A percentile compares a stretch with the other conserved stretches of the same genome.
phyloP scores from a whole-genome alignment of 106 monocot species.

The Dendrobium catenatum region DNA sequence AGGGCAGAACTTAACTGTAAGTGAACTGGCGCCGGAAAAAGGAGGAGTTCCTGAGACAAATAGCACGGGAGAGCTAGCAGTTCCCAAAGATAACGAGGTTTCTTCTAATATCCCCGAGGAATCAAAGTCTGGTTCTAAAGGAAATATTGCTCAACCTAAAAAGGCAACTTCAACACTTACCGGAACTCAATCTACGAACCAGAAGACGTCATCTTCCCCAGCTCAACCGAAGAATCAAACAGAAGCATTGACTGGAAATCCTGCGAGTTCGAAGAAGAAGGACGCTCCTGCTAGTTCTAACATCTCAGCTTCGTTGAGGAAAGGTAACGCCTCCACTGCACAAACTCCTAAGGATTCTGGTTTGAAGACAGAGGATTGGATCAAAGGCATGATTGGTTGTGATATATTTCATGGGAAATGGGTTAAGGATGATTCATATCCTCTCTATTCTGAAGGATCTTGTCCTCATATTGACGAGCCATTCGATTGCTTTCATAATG shows the following conservation, averaged over 20 bases:
- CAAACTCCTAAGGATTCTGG: background rate
- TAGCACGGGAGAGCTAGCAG: background rate
- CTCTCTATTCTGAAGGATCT: slow-evolving; percentile 61
- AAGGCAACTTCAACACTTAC: background rate
- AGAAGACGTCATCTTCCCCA: background rate
- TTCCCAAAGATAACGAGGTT: background rate
- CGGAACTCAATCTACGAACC: background rate
- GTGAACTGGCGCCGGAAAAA: background rate
- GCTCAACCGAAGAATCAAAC: background rate
- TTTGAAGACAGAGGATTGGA: slow-evolving; percentile 25
- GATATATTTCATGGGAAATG: slow-evolving; percentile 72
- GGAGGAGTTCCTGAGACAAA: background rate
- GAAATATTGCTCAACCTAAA: background rate
- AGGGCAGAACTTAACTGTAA: background rate
- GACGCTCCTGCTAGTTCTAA: background rate
- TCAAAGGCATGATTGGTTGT: slow-evolving; percentile 36
- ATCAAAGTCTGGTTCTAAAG: background rate
- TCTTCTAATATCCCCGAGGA: background rate
- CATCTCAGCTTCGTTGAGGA: background rate
- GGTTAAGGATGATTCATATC: slow-evolving; percentile 65
- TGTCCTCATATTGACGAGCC: slow-evolving; percentile 76
- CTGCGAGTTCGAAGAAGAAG: background rate
- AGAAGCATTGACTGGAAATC: background rate
- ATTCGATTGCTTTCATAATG: slow-evolving; percentile 67
- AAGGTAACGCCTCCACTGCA: background rate